Conservation (phyloP, 2,329 filamentous ascomycete species). For the Diaporthe eres region DNA sequence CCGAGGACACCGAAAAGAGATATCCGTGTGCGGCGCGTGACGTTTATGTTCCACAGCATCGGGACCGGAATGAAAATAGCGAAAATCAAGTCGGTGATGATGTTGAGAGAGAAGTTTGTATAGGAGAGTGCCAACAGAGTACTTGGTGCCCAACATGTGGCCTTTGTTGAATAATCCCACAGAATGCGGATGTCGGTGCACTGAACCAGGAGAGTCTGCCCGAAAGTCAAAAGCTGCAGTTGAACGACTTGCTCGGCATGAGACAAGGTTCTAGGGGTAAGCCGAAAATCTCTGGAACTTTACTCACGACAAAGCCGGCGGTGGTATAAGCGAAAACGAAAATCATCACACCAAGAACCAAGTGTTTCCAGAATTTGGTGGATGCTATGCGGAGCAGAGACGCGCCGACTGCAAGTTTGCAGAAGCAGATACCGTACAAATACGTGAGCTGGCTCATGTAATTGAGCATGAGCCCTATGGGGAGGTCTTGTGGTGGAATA, state of each 20-base stretch:
- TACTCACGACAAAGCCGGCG: slow-evolving; percentile 54
- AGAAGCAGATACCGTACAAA: slow-evolving; percentile 56
- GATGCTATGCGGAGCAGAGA: slow-evolving; percentile 58
- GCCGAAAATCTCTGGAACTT: neutral
- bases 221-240: neutral
- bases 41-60: slow-evolving; percentile 49
- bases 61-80: slow-evolving; percentile 49
- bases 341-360: slow-evolving; percentile 55
- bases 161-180: slow-evolving; percentile 58
- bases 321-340: slow-evolving; percentile 53
- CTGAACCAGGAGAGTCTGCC: slow-evolving; percentile 61
- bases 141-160: slow-evolving; percentile 57
- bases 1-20: slow-evolving; percentile 47
- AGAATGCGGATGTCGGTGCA: slow-evolving; percentile 60
- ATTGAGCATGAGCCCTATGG: slow-evolving; percentile 57
- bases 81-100: slow-evolving; percentile 48
- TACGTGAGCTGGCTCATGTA: slow-evolving; percentile 61
- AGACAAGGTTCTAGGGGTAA: neutral
- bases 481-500: slow-evolving; percentile 52
- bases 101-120: slow-evolving; percentile 55
- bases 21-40: slow-evolving; percentile 48
- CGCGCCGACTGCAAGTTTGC: slow-evolving; percentile 59
- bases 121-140: slow-evolving; percentile 60
- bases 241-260: neutral
- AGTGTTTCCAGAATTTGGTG: slow-evolving; percentile 51